Conservation (phyloP, 805 yeast species). For the Starmera amethionina region DNA sequence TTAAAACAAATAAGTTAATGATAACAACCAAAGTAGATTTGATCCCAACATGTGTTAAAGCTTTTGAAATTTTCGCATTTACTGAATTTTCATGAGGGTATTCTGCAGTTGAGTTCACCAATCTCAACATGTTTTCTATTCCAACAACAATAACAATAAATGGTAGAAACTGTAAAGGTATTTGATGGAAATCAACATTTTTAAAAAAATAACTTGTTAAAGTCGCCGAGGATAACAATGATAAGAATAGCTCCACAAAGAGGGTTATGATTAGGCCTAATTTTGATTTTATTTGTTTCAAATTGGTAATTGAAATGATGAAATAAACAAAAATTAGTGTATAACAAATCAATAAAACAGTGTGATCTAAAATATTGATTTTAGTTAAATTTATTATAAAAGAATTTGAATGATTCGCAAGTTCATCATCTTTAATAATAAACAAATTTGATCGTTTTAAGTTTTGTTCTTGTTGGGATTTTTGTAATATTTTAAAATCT, state of each 20-base stretch:
- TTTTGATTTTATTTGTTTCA: slow-evolving; percentile 35
- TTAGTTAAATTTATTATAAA: slow-evolving; percentile 9
- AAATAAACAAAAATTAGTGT: slow-evolving; percentile 22
- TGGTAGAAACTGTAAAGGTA: slow-evolving; percentile 32
- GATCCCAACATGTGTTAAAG: slow-evolving; percentile 26
- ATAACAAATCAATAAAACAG: slow-evolving; percentile 17
- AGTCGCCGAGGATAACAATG: slow-evolving; percentile 34
- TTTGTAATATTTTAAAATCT: slow-evolving; percentile 9
- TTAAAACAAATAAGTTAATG: slow-evolving; percentile 17
- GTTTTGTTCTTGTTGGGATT: slow-evolving; percentile 11
- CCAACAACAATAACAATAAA: slow-evolving; percentile 32
- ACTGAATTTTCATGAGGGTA: slow-evolving; percentile 34
- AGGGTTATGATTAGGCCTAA: slow-evolving; percentile 36
- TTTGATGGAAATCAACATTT: slow-evolving; percentile 23
- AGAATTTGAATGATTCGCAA: background rate
- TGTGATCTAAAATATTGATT: slow-evolving; percentile 12
- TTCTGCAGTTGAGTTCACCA: slow-evolving; percentile 29
- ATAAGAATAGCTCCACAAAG: slow-evolving; percentile 26
- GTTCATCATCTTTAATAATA: no score
- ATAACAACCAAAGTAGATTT: slow-evolving; percentile 27
- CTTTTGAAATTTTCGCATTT: slow-evolving; percentile 25
- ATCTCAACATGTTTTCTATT: slow-evolving; percentile 37
- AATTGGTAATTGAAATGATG: slow-evolving; percentile 27
- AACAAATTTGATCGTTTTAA: background rate
- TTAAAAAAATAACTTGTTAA: slow-evolving; percentile 28